A percentile compares a stretch with the other conserved stretches of the same genome.
phyloP scores from a whole-genome alignment of 1,284 basidiomycete species.

The Sphaerobolus stellatus region DNA sequence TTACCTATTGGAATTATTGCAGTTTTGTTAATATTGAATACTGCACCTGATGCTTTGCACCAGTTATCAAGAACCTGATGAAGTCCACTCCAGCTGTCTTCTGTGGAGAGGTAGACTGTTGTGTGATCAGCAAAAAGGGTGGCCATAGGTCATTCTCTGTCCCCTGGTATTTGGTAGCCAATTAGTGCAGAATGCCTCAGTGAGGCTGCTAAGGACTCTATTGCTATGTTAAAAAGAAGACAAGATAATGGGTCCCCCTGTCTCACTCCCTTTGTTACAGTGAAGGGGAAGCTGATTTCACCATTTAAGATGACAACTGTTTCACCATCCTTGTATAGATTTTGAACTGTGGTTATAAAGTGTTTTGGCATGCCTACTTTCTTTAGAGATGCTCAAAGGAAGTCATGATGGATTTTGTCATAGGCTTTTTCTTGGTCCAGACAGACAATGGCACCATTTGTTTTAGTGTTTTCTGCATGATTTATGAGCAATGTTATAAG shows the following conservation, averaged over 20 bases:
- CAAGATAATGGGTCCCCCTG: constrained; percentile 36
- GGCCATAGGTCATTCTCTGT: constrained; percentile 21
- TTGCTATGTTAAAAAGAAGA: constrained; percentile 28
- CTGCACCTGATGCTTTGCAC: constrained; percentile 34
- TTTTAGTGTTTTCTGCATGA: no score
- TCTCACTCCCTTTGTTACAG: constrained; percentile 25
- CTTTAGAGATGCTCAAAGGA: constrained; percentile 26
- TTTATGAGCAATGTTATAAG: no score
- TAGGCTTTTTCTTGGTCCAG: constrained; percentile 38
- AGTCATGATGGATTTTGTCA: constrained; percentile 30
- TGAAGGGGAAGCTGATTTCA: constrained; percentile 17
- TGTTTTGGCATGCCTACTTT: constrained; percentile 18
- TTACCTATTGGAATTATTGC: constrained; percentile 35
- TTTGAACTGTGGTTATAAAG: constrained; percentile 21
- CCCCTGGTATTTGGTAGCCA: constrained; percentile 18
- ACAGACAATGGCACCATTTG: no score
- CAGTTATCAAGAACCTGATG: constrained; percentile 26
- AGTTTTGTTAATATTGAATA: constrained; percentile 37
- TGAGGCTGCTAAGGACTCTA: constrained; percentile 24
- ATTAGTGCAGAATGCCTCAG: constrained; percentile 19
- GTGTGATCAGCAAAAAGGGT: constrained; percentile 36
- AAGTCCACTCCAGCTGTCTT: constrained; percentile 22
- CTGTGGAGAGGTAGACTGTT: constrained; percentile 20
- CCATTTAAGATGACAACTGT: constrained; percentile 30
- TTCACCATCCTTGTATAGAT: constrained; percentile 25